Percentiles rank a stretch among this genome's conserved stretches.
Conservation (phyloP, 495 filamentous ascomycete species). For the Neurospora hispaniola region DNA sequence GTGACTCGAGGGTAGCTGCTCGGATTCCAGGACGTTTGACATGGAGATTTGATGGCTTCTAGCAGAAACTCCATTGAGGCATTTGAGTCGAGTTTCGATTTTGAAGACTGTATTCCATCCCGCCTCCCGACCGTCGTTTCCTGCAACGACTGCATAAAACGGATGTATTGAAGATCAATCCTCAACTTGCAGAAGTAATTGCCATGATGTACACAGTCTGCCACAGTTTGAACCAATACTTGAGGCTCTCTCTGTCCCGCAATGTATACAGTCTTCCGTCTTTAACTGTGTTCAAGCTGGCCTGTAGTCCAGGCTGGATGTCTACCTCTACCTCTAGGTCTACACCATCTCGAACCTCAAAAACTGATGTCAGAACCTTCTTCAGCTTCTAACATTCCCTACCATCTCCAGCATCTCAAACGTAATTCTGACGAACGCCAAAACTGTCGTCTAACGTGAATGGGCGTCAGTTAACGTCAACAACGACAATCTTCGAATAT, state of each 20-base stretch:
- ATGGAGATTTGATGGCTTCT: background rate
- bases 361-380: background rate
- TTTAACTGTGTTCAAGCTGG: background rate
- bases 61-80: background rate
- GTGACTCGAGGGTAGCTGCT: background rate
- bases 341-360: background rate
- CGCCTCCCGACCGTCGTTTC: background rate
- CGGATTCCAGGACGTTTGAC: background rate
- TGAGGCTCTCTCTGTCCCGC: background rate
- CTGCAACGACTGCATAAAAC: background rate
- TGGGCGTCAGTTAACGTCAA: background rate
- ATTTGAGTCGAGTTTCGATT: background rate
- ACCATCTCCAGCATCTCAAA: background rate
- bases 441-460: background rate
- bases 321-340: background rate
- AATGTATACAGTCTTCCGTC: background rate
- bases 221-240: background rate
- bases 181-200: background rate
- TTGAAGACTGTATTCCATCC: background rate
- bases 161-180: background rate
- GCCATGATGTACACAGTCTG: background rate
- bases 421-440: background rate
- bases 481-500: background rate
- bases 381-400: background rate
- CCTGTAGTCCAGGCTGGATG: background rate